A percentile compares a stretch with the other conserved stretches of the same genome.
Conservation (phyloP, 176 grass and related monocot species). For the Rhynchospora pubera region DNA sequence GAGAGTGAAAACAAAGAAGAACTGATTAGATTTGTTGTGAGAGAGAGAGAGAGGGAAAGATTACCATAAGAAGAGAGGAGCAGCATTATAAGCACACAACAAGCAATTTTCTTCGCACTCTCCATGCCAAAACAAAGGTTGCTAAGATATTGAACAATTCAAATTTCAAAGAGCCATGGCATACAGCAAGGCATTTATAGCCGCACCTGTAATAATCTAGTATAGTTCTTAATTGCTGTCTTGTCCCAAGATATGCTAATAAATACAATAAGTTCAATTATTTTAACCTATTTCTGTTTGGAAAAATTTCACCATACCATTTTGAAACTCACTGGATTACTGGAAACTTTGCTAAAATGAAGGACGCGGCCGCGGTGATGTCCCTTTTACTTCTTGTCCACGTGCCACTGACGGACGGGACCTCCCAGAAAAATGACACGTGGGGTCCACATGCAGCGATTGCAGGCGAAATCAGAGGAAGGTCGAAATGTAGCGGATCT, state of each 20-base stretch:
- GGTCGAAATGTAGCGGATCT: too few relatives aligned
- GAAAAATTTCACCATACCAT: not conserved
- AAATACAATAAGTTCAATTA: not conserved
- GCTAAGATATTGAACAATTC: not conserved
- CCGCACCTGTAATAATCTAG: not conserved
- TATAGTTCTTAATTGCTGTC: not conserved
- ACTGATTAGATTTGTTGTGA: not conserved
- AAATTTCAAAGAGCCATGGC: not conserved
- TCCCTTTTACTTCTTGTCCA: too few relatives aligned
- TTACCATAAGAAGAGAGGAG: not conserved
- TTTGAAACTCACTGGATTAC: not conserved
- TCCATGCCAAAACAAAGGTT: not conserved
- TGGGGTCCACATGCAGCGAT: too few relatives aligned
- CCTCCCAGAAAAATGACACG: too few relatives aligned
- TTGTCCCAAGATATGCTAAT: not conserved
- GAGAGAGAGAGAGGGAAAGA: not conserved
- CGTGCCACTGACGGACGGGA: too few relatives aligned
- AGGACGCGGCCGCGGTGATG: not conserved
- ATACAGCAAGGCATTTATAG: not conserved
- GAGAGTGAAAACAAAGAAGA: not conserved
- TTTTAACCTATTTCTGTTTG: not conserved
- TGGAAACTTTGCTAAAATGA: not conserved
- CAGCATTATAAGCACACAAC: not conserved
- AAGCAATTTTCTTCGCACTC: not conserved
- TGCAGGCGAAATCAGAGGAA: too few relatives aligned